A percentile compares a stretch with the other conserved stretches of the same genome.
Conservation (phyloP, 2,329 filamentous ascomycete genomes). For the Diaporthe aspalathi region DNA sequence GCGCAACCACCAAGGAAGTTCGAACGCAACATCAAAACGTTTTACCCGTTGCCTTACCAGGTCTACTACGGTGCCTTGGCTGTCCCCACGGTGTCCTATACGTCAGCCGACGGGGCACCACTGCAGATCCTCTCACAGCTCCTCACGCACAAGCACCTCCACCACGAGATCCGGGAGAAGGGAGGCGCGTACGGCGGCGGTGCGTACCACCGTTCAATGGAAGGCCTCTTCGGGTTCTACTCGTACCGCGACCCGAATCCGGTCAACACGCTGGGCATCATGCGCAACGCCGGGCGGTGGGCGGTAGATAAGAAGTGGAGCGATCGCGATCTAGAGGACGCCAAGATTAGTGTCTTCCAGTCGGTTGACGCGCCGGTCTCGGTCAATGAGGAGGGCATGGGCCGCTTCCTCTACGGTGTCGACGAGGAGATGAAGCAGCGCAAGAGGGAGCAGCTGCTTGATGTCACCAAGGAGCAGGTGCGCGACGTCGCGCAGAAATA, state of each 20-base stretch:
- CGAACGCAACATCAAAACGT: conserved; percentile 74
- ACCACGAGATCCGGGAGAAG: conserved; percentile 98
- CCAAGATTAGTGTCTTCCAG: conserved; percentile 96
- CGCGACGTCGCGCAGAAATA: conserved; percentile 84
- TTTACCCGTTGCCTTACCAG: conserved; percentile 96
- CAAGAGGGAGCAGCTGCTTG: conserved; percentile 84
- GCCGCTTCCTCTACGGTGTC: conserved; percentile 84
- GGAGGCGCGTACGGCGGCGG: conserved; percentile 96
- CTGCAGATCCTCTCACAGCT: conserved; percentile 91
- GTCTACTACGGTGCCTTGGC: conserved; percentile 93
- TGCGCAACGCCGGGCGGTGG: conserved; percentile 84
- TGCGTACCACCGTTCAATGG: conserved; percentile 82
- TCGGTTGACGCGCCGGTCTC: conserved; percentile 87
- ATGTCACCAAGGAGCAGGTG: conserved; percentile 85
- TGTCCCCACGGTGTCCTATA: conserved; percentile 86
- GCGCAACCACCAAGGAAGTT: conserved; percentile 48
- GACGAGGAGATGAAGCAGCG: conserved; percentile 90
- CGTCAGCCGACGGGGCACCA: conserved; percentile 77
- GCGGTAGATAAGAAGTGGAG: conserved; percentile 85
- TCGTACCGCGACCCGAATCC: conserved; percentile 95
- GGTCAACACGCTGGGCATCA: conserved; percentile 85
- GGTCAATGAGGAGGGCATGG: conserved; percentile 89
- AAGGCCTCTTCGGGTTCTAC: conserved; percentile 93
- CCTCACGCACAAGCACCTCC: conserved; percentile 94
- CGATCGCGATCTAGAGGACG: conserved; percentile 89